phyloP scores from a whole-genome alignment of 208 protist species.

The Chromosphaera perkinsii region DNA sequence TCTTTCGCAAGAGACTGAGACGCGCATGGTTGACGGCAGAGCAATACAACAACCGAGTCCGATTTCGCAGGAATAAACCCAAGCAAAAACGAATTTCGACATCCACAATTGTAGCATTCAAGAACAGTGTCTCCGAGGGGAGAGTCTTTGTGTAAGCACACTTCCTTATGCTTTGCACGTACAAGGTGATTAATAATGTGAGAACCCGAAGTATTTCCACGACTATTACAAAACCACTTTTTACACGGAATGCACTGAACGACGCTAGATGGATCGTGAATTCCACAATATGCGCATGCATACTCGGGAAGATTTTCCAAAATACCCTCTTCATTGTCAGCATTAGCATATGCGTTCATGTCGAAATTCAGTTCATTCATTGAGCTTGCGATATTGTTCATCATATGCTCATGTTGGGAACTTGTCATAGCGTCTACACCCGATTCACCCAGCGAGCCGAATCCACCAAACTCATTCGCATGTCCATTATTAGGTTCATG shows the following conservation, averaged over 20 bases:
- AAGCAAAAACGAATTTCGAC: conserved; percentile 73
- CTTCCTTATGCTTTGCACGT: conserved; percentile 69
- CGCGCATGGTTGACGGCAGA: conserved; percentile 73
- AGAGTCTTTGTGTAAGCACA: conserved; percentile 65
- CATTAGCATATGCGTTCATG: conserved; percentile 5
- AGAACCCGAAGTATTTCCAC: conserved; percentile 36
- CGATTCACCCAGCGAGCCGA: no score
- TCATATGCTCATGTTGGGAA: no score
- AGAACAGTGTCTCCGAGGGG: conserved; percentile 72
- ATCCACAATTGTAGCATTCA: conserved; percentile 84
- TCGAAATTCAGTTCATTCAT: not conserved
- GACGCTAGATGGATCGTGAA: conserved; percentile 64
- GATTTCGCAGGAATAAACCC: conserved; percentile 80
- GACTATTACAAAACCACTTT: conserved; percentile 75
- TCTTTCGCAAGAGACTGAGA: conserved; percentile 49
- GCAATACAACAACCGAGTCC: conserved; percentile 80
- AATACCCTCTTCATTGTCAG: not conserved
- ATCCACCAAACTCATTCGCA: no score
- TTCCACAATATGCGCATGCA: conserved; percentile 72
- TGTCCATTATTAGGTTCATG: no score
- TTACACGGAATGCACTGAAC: conserved; percentile 64
- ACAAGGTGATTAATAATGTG: conserved; percentile 84
- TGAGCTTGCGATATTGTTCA: no score
- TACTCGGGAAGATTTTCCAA: conserved; percentile 34
- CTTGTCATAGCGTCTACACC: no score